Evolutionary conservation across 805 yeast genomes (phyloP).

Genomic region (Kodamaea lidongshanica): DNA sequence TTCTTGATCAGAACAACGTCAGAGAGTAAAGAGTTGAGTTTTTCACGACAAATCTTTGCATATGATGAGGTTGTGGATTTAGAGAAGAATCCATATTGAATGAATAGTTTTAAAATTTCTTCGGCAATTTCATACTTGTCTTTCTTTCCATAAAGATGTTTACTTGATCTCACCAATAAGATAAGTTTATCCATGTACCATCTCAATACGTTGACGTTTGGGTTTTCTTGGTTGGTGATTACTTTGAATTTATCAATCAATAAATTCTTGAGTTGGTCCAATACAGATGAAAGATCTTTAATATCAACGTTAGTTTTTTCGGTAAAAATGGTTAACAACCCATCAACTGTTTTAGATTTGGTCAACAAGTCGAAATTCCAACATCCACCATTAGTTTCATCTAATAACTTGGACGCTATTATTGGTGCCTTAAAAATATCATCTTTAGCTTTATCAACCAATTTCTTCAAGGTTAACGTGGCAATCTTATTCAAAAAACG

Average conservation of each 20-base stretch:
- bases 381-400: slow-evolving; percentile 41
- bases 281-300: slow-evolving; percentile 10
- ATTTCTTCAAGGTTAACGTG: slow-evolving; percentile 39
- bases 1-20: slow-evolving; percentile 45
- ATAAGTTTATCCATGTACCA: slow-evolving; percentile 60
- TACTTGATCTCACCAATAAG: slow-evolving; percentile 45
- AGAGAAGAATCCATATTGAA: slow-evolving; percentile 37
- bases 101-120: slow-evolving; percentile 32
- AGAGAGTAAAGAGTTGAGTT: slow-evolving; percentile 62
- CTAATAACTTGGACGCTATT: slow-evolving; percentile 20
- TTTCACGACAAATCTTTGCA: slow-evolving; percentile 43
- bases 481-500: slow-evolving; percentile 67
- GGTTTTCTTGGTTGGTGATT: slow-evolving; percentile 15
- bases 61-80: slow-evolving; percentile 7
- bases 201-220: slow-evolving; percentile 35
- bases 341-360: slow-evolving; percentile 59
- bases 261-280: slow-evolving; percentile 16
- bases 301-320: slow-evolving; percentile 11
- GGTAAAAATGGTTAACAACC: slow-evolving; percentile 21
- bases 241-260: slow-evolving; percentile 23
- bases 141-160: slow-evolving; percentile 18
- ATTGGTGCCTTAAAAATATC: slow-evolving; percentile 37
- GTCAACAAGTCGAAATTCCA: slow-evolving; percentile 73
- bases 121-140: slow-evolving; percentile 22
- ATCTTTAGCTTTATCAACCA: slow-evolving; percentile 33